A percentile compares a stretch with the other conserved stretches of the same genome.
Evolutionary conservation across 2,329 filamentous ascomycete genomes (phyloP).

Genomic region (Ceratocystis destructans): DNA sequence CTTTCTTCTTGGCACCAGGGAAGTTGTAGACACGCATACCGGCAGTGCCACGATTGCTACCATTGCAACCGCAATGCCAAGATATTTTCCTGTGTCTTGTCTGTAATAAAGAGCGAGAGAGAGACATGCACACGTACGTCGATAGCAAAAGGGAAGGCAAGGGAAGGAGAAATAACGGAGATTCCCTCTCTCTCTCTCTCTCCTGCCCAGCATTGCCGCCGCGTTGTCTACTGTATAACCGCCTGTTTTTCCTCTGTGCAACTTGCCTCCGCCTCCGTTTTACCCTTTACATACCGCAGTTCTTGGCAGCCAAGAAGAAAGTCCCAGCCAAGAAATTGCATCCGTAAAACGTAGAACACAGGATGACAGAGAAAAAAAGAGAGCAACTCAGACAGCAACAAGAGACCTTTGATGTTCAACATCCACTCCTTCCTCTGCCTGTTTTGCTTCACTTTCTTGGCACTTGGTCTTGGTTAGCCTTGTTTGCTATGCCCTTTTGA

Average conservation of each 20-base stretch:
- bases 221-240: not conserved
- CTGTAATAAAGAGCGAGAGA: not conserved
- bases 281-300: not conserved
- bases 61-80: not conserved
- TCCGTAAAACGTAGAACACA: not conserved
- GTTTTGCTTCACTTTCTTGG: not conserved
- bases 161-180: not conserved
- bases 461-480: not conserved
- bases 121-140: too few species aligned
- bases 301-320: slow-evolving; percentile 1
- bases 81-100: not conserved
- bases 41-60: slow-evolving; percentile 3
- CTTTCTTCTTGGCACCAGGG: slow-evolving; percentile 1
- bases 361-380: not conserved
- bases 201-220: not conserved
- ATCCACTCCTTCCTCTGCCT: not conserved
- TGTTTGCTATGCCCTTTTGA: slow-evolving; percentile 3
- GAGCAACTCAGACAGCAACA: not conserved
- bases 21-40: slow-evolving; percentile 6
- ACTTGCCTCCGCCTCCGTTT: not conserved
- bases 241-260: slow-evolving; percentile 1
- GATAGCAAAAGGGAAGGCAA: not conserved
- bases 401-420: not conserved
- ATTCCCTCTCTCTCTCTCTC: not conserved
- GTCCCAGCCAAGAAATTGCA: not conserved